Evolutionary conservation across 305 asterid genomes (phyloP), one percentile per base, ranked within the genome.

Genomic region (Vinca major): DNA sequence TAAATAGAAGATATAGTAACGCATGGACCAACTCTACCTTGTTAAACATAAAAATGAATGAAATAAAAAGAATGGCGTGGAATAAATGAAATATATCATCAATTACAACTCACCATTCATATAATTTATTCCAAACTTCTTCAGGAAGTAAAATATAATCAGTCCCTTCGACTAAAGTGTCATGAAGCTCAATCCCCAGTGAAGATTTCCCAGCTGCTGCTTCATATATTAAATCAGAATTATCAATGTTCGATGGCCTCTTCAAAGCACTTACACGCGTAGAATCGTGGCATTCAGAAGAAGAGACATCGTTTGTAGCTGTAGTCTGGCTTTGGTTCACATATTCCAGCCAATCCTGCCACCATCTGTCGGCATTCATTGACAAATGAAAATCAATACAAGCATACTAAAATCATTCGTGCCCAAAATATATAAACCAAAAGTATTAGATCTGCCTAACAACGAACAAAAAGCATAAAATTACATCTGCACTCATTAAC

Each of bases 291-390:
- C 84, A 83, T 77, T 90, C 96, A 47, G 89, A 77, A 54, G 89
- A 82, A 49, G 95, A 81, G 71, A 85, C 92, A 41, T 86, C 95
- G 75, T 80, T 84, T 52, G 62, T 74, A 65, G 64, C 74, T 73
- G 75, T 74, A 33, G 74, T 66, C 72, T 82, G 93, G 67, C 58
- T 85, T 69, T 89, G 97, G 77, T 82, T 93, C 77, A 87, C 99
- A 73, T 88, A 93, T 68, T 82, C 92, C 40, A 90, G 91, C 99
- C 99, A 93, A 71, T 82, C 89, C 76, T 90, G 99, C 99, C 97
- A 93, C 99, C 99, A 93, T 78, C 99, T 93, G 86, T 43, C 67
- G 75, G 44, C 7, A 60, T 60, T 36, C 47, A 60, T 37, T 14
- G 45, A 37, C 3, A 60, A 37, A 60, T 33, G 47, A 12, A 60